Conservation (phyloP, 2,329 filamentous ascomycete species). For the Fusarium tricinctum region DNA sequence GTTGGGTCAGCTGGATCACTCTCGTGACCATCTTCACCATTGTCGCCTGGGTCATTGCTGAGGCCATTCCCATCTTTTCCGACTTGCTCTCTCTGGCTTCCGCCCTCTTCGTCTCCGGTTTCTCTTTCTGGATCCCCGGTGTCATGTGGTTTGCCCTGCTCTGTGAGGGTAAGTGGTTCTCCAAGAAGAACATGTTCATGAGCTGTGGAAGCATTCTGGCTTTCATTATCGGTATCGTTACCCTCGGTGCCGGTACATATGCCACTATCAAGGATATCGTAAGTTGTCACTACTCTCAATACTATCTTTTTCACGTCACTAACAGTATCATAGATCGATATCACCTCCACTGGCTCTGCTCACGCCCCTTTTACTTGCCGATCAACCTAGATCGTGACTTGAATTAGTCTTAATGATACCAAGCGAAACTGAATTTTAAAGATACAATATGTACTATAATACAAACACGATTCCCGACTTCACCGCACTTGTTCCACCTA, state of each 20-base stretch:
- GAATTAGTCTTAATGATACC: not conserved
- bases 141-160: conserved; percentile 42
- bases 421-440: conserved; percentile 19
- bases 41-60: conserved; percentile 41
- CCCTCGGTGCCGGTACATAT: conserved; percentile 41
- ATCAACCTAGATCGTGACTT: conserved; percentile 14
- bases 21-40: conserved; percentile 36
- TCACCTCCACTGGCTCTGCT: conserved; percentile 35
- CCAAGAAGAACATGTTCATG: conserved; percentile 37
- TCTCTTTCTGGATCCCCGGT: conserved; percentile 41
- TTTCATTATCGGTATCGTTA: conserved; percentile 39
- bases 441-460: conserved; percentile 11
- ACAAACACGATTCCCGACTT: conserved; percentile 8
- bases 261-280: conserved; percentile 44
- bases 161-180: conserved; percentile 38
- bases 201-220: conserved; percentile 38
- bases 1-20: conserved; percentile 39
- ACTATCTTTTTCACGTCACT: not conserved
- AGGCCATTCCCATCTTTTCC: conserved; percentile 42
- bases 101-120: conserved; percentile 36
- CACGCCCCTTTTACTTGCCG: conserved; percentile 46
- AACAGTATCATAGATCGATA: conserved; percentile 21
- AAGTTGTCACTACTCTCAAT: not conserved
- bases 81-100: conserved; percentile 39
- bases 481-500: no score